Conservation (phyloP, 768 basidiomycete species). For the Lactifluus pinguis region DNA sequence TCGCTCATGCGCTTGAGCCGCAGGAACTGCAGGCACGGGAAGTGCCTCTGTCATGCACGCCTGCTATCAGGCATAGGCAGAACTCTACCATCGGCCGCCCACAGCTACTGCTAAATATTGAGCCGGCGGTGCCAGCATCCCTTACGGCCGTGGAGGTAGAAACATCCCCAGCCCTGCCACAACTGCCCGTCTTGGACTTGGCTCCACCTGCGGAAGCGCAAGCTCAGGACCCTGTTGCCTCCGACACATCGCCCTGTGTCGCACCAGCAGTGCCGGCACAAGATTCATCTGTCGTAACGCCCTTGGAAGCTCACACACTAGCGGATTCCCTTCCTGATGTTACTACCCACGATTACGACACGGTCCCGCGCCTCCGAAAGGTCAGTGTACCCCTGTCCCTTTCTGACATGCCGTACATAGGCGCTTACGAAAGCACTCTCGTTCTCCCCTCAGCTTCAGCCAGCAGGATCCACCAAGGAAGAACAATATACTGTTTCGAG, state of each 20-base stretch:
- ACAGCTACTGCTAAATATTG: neutral
- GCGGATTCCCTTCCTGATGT: neutral
- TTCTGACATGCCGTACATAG: neutral
- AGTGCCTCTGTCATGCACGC: neutral
- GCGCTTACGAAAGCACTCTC: neutral
- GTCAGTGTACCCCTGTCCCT: neutral
- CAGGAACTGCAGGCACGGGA: conserved; percentile 3
- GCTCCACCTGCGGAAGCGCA: neutral
- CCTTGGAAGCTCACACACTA: conserved; percentile 9
- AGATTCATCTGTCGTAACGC: conserved; percentile 6
- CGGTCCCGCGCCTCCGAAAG: conserved; percentile 13
- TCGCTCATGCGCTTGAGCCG: conserved; percentile 11
- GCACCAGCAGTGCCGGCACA: neutral
- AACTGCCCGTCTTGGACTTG: neutral
- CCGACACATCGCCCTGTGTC: neutral
- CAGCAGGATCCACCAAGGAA: conserved; percentile 3
- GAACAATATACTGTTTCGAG: conserved; percentile 9
- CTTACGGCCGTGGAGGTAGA: neutral
- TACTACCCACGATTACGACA: conserved; percentile 11
- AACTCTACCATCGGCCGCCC: neutral
- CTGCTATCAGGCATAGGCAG: neutral
- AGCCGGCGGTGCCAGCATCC: neutral
- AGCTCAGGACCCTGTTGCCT: neutral
- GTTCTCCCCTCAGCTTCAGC: conserved; percentile 5
- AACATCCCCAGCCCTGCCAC: neutral